phyloP scores from a whole-genome alignment of 345 rosid genomes.

The Crucihimalaya himalaica region DNA sequence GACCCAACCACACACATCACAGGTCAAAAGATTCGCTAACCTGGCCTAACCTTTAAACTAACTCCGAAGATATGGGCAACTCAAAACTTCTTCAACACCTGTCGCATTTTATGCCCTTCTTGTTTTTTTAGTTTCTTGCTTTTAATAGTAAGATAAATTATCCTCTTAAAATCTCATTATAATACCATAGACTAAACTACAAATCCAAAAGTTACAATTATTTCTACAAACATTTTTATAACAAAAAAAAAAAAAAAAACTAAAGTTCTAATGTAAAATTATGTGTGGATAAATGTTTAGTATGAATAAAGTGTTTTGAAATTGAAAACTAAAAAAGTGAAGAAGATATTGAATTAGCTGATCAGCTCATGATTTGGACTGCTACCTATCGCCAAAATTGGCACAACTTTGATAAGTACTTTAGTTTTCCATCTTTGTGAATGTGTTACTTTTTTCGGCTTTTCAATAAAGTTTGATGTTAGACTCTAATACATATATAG shows the following conservation, averaged over 20 bases:
- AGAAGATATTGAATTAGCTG: slow-evolving; percentile 11
- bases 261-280: background rate
- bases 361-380: slow-evolving; percentile 37
- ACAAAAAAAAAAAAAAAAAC: too few relatives aligned
- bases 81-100: slow-evolving; percentile 12
- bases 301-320: background rate
- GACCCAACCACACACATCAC: slow-evolving; percentile 21
- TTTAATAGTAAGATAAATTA: background rate
- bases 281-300: background rate
- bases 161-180: background rate
- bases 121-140: background rate
- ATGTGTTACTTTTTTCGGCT: slow-evolving; percentile 31
- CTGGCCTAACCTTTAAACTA: slow-evolving; percentile 40
- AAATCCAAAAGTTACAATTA: background rate
- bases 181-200: background rate
- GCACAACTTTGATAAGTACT: slow-evolving; percentile 37
- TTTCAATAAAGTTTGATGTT: slow-evolving; percentile 44
- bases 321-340: background rate
- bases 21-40: slow-evolving; percentile 34
- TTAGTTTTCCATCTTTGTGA: slow-evolving; percentile 26
- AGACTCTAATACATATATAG: slow-evolving; percentile 36
- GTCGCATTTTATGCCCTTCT: background rate
- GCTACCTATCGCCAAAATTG: slow-evolving; percentile 37
- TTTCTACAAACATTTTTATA: background rate
- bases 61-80: slow-evolving; percentile 35